Conservation (phyloP, 106 monocot genomes). For the Acorus calamus region DNA sequence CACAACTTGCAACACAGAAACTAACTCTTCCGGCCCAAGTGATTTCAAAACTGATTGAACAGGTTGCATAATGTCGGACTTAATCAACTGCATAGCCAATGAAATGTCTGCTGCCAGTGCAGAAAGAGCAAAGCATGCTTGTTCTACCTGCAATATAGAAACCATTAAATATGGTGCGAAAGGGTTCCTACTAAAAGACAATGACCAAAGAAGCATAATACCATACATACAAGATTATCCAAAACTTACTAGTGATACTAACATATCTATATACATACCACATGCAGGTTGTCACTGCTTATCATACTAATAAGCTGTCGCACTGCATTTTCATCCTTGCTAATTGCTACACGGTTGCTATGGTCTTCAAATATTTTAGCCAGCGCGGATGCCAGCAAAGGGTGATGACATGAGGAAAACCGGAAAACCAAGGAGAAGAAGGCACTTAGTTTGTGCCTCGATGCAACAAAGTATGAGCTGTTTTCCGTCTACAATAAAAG, state of each 20-base stretch:
- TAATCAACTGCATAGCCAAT: slow-evolving; percentile 87
- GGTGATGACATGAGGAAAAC: slow-evolving; percentile 98
- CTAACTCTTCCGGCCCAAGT: slow-evolving; percentile 57
- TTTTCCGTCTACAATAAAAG: slow-evolving; percentile 67
- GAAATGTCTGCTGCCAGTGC: slow-evolving; percentile 72
- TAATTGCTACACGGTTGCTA: slow-evolving; percentile 63
- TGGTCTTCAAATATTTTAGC: slow-evolving; percentile 88
- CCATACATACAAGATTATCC: no score
- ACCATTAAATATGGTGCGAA: slow-evolving; percentile 1
- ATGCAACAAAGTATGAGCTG: slow-evolving; percentile 71
- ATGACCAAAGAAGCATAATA: no score
- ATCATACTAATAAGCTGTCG: slow-evolving; percentile 99
- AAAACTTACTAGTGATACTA: neutral
- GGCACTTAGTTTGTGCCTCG: slow-evolving; percentile 82
- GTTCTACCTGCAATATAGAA: slow-evolving; percentile 65
- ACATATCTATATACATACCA: slow-evolving; percentile 38
- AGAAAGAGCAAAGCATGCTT: slow-evolving; percentile 92
- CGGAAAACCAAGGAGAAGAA: slow-evolving; percentile 97
- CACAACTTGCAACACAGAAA: slow-evolving; percentile 83
- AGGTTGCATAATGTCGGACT: slow-evolving; percentile 90
- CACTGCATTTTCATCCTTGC: slow-evolving; percentile 91
- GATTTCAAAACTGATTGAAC: slow-evolving; percentile 74
- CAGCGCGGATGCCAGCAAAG: slow-evolving; percentile 88
- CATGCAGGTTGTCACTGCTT: slow-evolving; percentile 80
- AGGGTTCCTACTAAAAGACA: neutral